These are phyloP conservation scores for Candida tunisiensis DNA, from an alignment of 1,139 yeast genomes.

Conservation along the genomic window DNA sequence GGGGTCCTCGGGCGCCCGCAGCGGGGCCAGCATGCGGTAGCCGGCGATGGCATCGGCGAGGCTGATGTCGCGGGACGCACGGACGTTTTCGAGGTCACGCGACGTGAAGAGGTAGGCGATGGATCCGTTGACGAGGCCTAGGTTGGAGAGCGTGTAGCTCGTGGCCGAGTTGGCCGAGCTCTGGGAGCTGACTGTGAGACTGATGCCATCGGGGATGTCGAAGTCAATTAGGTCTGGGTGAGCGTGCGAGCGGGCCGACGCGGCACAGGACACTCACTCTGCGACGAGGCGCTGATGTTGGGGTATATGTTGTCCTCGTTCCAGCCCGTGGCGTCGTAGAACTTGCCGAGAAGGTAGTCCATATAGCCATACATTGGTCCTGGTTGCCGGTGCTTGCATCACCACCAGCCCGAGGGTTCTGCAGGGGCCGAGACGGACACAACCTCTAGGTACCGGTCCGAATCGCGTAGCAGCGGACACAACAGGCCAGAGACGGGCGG, in stretches of 20 bases:
- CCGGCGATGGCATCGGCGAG: conserved; percentile 71
- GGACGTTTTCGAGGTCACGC: conserved; percentile 32
- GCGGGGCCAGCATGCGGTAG: conserved; percentile 43
- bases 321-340: conserved; percentile 58
- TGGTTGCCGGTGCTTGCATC: not conserved
- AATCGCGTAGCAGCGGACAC: no score
- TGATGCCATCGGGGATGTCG: conserved; percentile 50
- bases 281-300: conserved; percentile 52
- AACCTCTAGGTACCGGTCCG: no score
- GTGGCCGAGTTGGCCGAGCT: conserved; percentile 60
- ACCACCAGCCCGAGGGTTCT: not conserved
- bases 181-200: conserved; percentile 53
- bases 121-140: conserved; percentile 62
- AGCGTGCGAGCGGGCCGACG: not conserved
- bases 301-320: conserved; percentile 62
- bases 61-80: conserved; percentile 36
- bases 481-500: no score
- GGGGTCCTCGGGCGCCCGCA: conserved; percentile 9
- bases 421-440: not conserved
- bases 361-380: conserved; percentile 57
- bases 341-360: conserved; percentile 68
- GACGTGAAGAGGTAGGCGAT: conserved; percentile 69
- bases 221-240: conserved; percentile 45
- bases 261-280: conserved; percentile 18
- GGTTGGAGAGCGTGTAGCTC: conserved; percentile 54